Base-by-base conservation (phyloP, 495 filamentous ascomycete species). In the Tetracladium marchalianum region DNA sequence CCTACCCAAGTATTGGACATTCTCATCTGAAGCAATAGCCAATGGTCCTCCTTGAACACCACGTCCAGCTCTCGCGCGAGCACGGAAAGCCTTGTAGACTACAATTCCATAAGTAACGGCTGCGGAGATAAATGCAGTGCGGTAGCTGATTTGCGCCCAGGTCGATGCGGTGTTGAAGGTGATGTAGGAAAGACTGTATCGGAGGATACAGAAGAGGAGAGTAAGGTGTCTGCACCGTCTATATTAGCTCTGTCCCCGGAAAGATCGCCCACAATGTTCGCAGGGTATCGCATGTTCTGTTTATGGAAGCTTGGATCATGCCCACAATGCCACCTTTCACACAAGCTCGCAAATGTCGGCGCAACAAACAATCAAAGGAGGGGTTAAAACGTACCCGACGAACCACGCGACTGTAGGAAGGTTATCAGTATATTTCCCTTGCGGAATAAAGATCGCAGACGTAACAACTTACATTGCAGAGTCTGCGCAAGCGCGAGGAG, bases 41-140 rank as follows among this genome's bases (percentile, higher is more conserved):
- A 89, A 24, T 19, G 67, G 61, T 51, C 80, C 77, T 35, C 76
- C 67, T 36, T 67, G 66, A 50, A 69, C 67, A 59, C 69, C 73
- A 45, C 69, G 73, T 40, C 80, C 81, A 40, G 76, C 68, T 64
- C 79, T 77, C 50, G 82, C 73, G 46, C 86, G 80, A 49, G 92
- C 85, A 46, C 90, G 80, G 68, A 85, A 90, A 42, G 87, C 87
- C 76, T 98, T 98, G 75, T 94, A 97, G n/a, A 97, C 93, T 15
- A 98, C 92, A 49, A 98, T 96, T 52, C 93, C 92, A 66, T 98
- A 98, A 2, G 92, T 97, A 22, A 77, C 77, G 11, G 89, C 86
- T 0, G 92, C 92, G 7, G 87, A 78, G 45, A 95, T 44, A 63
- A 97, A 98, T 35, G 89, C 84, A 31, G 84, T 72, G 53, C 93